Base-by-base conservation (phyloP, 2,329 filamentous ascomycete species). In the Pyricularia grisea region DNA sequence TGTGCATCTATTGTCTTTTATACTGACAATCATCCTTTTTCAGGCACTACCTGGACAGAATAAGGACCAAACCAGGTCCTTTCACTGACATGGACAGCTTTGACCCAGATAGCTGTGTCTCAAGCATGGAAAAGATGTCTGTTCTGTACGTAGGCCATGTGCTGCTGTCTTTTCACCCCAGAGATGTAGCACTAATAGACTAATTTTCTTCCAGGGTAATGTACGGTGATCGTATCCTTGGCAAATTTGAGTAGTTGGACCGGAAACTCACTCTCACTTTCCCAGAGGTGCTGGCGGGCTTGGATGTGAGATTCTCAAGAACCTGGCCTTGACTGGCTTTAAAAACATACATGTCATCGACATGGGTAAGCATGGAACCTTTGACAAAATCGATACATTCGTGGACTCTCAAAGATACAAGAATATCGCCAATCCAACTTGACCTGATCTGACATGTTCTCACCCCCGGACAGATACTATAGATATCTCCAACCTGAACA, bases 291-390 rank as follows among this genome's bases (percentile, higher is more conserved):
- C 95, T 70, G 95, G 95, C 71, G 95, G 95, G 12, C 81, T 99
- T 70, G 95, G 95, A 73, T 99, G 95, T 75, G 95, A 99, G 78
- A 97, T 99, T 64, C 83, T 99, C 68, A 99, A 99, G 83, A 93
- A 99, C 76, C 85, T 99, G 42, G 95, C 95, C 61, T 85, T 99
- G 68, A 97, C 94, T 1, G 93, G 94, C 31, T 99, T 99, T 83
- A 96, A 92, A 79, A 88, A 97, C 75, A 97, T 99, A 73, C 93
- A 99, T 82, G 95, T 99, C 70, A 98, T 99, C 75, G 95, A 99
- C 81, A 99, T 99, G 95, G 67, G 67, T 68, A 65, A 63, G 67
- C 27, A 33, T 23, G n/a, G 2, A 10, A 14, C 25, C 60, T 63
- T 23, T 28, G 27, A 63, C 12, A 28, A 25, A 23, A 17, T n/a